Evolutionary conservation across 441 rosid species (phyloP), one percentile per base, ranked within the genome.

Genomic region (Aquilaria agallochum): DNA sequence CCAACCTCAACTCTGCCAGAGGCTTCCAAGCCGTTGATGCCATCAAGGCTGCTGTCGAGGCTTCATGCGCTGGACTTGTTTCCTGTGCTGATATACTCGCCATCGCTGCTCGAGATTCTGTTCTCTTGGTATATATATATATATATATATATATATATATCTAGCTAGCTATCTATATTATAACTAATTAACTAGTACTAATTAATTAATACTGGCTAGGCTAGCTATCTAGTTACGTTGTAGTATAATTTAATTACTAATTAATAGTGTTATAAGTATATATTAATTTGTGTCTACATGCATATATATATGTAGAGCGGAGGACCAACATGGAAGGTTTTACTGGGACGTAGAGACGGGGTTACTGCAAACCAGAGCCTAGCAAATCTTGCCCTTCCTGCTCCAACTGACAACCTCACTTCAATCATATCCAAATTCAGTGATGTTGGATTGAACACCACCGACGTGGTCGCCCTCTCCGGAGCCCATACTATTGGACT

Each of bases 71-170:
- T 15, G 85, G 80, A 27, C 71, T 80, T 65, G 89, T 83, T 27
- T 86, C 89, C 0, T 86, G 92, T 61, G 87, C 92, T 55, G 92
- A 86, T 71, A 81, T 86, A 60, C 68, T 86, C 46, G 59, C 89
- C 54, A 61, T 83, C 36, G 83, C 89, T 34, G 83, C 89, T 51
- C 73, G 89, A 7, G 89, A 86, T 59, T 76, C 89, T 0, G 86
- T 80, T 56, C 50, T 68, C 73, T 53, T 86, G 34, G 89, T 83
- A 77, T 74, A 79, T 51, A 32, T 42, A 34, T 20, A 34, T 15
- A 15, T 15, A 15, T 15, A 15, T 15, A 15, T 15, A 12, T 0
- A 11, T 6, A 33, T 52, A 52, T 20, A 15, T 32, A 5, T 8
- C 33, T 47, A 13, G 10, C 27, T 20, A 20, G 27, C 1, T 20